phyloP scores from a whole-genome alignment of 306 rosid species.

The Prunus davidiana region DNA sequence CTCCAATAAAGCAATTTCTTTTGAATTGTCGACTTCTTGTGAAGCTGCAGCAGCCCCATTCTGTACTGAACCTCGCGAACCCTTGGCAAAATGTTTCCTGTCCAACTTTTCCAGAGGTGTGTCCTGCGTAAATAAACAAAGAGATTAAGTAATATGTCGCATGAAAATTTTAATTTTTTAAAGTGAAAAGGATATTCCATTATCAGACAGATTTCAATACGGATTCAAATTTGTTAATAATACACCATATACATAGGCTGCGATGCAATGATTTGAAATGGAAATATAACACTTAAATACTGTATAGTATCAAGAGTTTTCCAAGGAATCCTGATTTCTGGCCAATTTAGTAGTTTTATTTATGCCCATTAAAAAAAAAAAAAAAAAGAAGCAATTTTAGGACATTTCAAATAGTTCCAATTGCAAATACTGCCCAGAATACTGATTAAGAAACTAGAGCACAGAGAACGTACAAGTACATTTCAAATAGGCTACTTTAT shows the following conservation, averaged over 20 bases:
- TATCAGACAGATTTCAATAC: not conserved
- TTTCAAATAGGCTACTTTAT: not conserved
- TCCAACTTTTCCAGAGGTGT: slow-evolving; percentile 86
- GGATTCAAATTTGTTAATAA: not conserved
- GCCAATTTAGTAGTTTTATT: not conserved
- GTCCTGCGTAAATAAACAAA: slow-evolving; percentile 48
- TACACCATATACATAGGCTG: not conserved
- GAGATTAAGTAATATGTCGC: slow-evolving; percentile 4
- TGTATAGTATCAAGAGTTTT: not conserved
- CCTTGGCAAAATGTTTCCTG: slow-evolving; percentile 83
- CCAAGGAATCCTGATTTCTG: not conserved
- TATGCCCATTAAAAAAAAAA: not conserved
- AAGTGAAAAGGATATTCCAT: not conserved
- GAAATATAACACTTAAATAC: not conserved
- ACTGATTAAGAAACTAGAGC: not conserved
- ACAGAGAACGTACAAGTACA: not conserved
- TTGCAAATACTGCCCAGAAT: not conserved
- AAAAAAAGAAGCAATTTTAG: not conserved
- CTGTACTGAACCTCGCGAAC: slow-evolving; percentile 44
- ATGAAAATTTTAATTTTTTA: not conserved
- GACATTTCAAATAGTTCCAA: slow-evolving; percentile 3
- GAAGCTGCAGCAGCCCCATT: slow-evolving; percentile 51
- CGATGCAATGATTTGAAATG: not conserved
- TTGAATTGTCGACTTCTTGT: slow-evolving; percentile 49
- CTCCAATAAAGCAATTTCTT: slow-evolving; percentile 76